Conservation (phyloP, 148 eudicot genomes). For the Vaccinium macrocarpon region DNA sequence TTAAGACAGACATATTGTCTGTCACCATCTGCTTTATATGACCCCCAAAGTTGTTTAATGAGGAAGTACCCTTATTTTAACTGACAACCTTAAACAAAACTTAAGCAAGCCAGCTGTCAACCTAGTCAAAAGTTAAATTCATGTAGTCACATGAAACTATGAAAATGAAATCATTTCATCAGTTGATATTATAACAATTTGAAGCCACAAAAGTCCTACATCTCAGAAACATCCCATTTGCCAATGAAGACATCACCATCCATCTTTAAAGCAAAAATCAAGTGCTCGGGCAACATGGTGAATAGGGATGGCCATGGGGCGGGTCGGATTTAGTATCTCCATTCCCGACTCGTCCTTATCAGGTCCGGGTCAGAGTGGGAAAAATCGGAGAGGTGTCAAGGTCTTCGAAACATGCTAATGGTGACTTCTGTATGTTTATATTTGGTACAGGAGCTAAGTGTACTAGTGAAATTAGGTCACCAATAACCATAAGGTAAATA, state of each 20-base stretch:
- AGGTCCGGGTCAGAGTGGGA: no score
- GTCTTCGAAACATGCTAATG: no score
- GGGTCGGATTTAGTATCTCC: no score
- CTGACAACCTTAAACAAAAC: background rate
- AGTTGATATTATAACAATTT: background rate
- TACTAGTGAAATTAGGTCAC: background rate
- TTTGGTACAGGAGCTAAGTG: no score
- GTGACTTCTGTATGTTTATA: no score
- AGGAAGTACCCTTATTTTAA: background rate
- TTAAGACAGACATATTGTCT: background rate
- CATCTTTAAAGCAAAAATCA: background rate
- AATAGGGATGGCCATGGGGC: no score
- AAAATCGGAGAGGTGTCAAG: no score
- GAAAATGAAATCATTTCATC: background rate
- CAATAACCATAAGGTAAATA: background rate
- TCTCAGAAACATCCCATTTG: background rate
- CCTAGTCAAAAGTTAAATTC: background rate
- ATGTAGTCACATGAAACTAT: constrained; percentile 2
- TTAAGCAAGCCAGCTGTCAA: background rate
- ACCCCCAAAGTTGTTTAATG: background rate
- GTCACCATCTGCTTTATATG: background rate
- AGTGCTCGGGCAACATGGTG: background rate
- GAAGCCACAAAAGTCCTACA: background rate
- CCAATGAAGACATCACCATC: background rate
- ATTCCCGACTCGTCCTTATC: no score